phyloP scores from a whole-genome alignment of 148 eudicot genomes.

The Talinum fruticosum region DNA sequence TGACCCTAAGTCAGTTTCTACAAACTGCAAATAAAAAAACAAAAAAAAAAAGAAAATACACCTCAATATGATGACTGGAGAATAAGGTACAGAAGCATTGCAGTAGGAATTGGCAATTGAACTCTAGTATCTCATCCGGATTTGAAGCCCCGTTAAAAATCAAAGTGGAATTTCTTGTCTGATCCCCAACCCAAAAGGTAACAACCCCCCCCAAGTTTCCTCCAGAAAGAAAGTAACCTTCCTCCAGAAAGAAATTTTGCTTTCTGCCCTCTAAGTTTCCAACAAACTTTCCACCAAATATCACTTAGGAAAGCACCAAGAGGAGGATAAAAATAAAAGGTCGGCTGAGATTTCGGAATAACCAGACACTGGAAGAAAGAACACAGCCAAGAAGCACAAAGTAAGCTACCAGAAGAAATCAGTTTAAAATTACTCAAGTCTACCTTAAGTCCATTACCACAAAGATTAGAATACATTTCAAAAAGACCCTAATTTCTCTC shows the following conservation, averaged over 20 bases:
- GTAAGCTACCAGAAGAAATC: not conserved
- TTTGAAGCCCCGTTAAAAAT: not conserved
- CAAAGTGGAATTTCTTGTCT: not conserved
- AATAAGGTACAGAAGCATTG: not conserved
- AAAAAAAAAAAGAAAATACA: constrained; percentile 17
- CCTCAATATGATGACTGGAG: not conserved
- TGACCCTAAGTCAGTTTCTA: constrained; percentile 56
- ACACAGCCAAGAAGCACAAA: not conserved
- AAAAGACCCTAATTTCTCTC: too few relatives aligned
- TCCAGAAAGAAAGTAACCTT: not conserved
- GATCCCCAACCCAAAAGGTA: not conserved
- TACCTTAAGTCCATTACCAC: too few relatives aligned
- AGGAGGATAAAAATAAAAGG: not conserved
- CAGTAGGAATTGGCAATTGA: not conserved
- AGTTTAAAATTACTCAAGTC: not conserved
- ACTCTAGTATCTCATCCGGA: not conserved
- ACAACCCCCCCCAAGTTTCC: not conserved
- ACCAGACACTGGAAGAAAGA: not conserved
- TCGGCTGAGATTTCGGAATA: not conserved
- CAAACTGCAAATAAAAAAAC: constrained; percentile 54
- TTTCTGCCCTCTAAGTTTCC: not conserved
- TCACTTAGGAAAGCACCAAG: not conserved
- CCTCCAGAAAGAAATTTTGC: not conserved
- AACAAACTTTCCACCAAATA: not conserved
- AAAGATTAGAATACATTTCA: too few relatives aligned